These are phyloP conservation scores for Avena atlantica DNA, from an alignment of 176 grass and related monocot genomes.

Conservation along the genomic window DNA sequence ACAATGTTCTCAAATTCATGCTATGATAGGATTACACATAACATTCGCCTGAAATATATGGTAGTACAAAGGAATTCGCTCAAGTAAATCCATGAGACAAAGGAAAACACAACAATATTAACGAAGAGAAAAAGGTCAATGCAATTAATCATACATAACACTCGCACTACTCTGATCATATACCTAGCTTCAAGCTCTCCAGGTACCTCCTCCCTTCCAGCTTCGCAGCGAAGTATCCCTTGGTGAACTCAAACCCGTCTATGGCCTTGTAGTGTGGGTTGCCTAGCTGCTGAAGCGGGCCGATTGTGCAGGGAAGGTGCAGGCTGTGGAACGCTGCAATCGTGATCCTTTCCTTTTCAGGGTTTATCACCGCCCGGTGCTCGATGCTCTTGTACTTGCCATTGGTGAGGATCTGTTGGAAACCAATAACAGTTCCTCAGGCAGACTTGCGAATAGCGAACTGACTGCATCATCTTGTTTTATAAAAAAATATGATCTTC, in stretches of 20 bases:
- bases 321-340: conserved; percentile 51
- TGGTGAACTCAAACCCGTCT: conserved; percentile 46
- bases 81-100: neutral
- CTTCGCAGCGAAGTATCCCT: conserved; percentile 56
- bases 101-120: neutral
- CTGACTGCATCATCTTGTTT: neutral
- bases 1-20: neutral
- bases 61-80: neutral
- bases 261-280: conserved; percentile 42
- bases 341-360: conserved; percentile 45
- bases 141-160: neutral
- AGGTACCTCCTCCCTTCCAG: conserved; percentile 57
- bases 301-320: conserved; percentile 42
- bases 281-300: conserved; percentile 52
- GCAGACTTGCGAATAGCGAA: neutral
- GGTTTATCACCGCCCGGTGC: conserved; percentile 43
- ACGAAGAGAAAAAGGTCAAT: neutral
- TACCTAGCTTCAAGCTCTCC: conserved; percentile 55
- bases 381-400: conserved; percentile 56
- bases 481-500: neutral
- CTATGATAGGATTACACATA: neutral
- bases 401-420: conserved; percentile 48
- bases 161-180: neutral
- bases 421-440: neutral
- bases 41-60: neutral